Evolutionary conservation across 164 flowering plant species (phyloP), one percentile per base, ranked within the genome.

Genomic region (Hamamelis virginiana): DNA sequence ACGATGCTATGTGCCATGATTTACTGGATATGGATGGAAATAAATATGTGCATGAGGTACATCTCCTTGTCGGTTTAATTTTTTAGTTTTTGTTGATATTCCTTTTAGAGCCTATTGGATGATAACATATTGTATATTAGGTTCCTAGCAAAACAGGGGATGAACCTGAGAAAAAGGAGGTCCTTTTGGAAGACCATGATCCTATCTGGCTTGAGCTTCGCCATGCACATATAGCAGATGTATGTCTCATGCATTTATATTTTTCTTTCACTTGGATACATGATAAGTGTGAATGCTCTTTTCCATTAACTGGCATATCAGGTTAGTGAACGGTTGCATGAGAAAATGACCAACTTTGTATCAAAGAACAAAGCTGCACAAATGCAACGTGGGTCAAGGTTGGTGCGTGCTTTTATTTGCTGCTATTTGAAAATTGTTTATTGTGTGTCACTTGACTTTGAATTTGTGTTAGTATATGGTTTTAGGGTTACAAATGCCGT

Each of bases 1-100:
- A 96, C 71, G 99, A 93, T 83, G 97, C 99, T 44, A 93, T 96
- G 98, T 90, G 97, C 77, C 97, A 88, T 69, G 98, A 96, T 80
- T 80, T 96, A 61, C 81, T 96, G 67, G 82, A 89, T 53, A 81
- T 96, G 96, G 99, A 93, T 15, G 98, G 99, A 70, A 93, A 93
- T 74, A 96, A 93, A 83, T 91, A 86, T 72, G 87, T 87, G 15
- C 77, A 87, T 45, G 97, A 96, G 98, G 99, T 91, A 84, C 23
- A 70, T 33, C 23, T 57, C 62, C 18, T 22, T 38, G 12, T 71
- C 68, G 9, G 45, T 38, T 55, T 9, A 47, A 8, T 45, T 25
- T 21, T 18, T 55, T 11, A 18, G 5, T 51, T 48, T 46, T 1
- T 51, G 4, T 66, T n/a, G 11, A 62, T 21, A 70, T 71, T 70